These are phyloP conservation scores for Sambucus nigra DNA, from an alignment of 129 eudicot genomes.

Conservation along the genomic window DNA sequence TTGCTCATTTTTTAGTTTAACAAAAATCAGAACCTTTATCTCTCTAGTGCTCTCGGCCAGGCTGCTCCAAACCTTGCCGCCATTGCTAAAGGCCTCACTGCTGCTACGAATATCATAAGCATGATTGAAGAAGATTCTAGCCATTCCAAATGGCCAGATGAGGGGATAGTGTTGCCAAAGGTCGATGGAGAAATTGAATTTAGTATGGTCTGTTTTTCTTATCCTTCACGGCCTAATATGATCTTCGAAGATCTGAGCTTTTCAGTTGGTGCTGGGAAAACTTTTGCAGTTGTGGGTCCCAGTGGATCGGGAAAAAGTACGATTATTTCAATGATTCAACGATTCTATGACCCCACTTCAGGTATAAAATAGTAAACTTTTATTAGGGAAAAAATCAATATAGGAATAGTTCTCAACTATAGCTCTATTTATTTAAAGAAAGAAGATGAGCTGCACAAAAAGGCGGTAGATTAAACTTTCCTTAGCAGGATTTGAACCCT, in stretches of 20 bases:
- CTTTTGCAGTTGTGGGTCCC: conserved; percentile 66
- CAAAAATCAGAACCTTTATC: conserved; percentile 4
- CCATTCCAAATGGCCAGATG: conserved; percentile 16
- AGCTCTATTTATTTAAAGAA: too few relatives aligned
- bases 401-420: too few relatives aligned
- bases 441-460: too few relatives aligned
- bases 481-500: too few relatives aligned
- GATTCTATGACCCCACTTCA: conserved; percentile 58
- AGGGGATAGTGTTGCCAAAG: conserved; percentile 39
- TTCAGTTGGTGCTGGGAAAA: conserved; percentile 46
- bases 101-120: conserved; percentile 46
- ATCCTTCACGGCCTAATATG: conserved; percentile 58
- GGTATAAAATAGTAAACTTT: too few relatives aligned
- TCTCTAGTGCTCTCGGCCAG: conserved; percentile 73
- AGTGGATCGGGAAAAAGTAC: conserved; percentile 86
- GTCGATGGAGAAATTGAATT: conserved; percentile 51
- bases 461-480: too few relatives aligned
- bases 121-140: conserved; percentile 44
- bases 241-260: conserved; percentile 53
- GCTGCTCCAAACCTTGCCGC: conserved; percentile 80
- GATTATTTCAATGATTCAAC: conserved; percentile 55
- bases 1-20: conserved; percentile 7
- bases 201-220: conserved; percentile 42
- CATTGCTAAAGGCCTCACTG: conserved; percentile 63
- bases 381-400: too few relatives aligned